Evolutionary conservation across 106 monocot species (phyloP).

Genomic region (Iris macrosiphon): DNA sequence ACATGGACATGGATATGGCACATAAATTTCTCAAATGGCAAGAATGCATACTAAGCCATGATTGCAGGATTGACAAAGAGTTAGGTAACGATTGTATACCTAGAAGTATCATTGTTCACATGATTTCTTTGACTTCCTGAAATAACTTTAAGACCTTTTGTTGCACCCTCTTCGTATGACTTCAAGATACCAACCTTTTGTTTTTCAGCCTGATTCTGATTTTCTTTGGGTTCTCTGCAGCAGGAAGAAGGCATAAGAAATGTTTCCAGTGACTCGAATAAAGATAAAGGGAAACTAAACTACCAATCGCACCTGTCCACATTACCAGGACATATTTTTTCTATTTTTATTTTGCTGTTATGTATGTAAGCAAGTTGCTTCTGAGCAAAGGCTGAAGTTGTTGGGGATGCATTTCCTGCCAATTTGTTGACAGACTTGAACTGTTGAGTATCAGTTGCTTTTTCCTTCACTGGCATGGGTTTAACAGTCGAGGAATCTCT

Average conservation of each 20-base stretch:
- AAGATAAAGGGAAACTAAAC: background rate
- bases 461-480: slow-evolving; percentile 20
- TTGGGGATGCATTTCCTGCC: slow-evolving; percentile 2
- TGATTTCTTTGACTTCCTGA: slow-evolving; percentile 12
- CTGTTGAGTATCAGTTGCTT: slow-evolving; percentile 9
- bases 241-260: background rate
- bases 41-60: no score
- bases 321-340: slow-evolving; percentile 6
- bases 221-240: slow-evolving; percentile 18
- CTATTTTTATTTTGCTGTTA: slow-evolving; percentile 18
- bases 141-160: slow-evolving; percentile 1
- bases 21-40: no score
- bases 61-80: no score
- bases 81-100: slow-evolving; percentile 20
- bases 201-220: slow-evolving; percentile 16
- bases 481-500: slow-evolving; percentile 17
- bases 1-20: no score
- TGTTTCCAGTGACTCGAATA: background rate
- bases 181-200: slow-evolving; percentile 12
- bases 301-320: slow-evolving; percentile 22
- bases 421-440: slow-evolving; percentile 12
- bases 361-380: slow-evolving; percentile 14
- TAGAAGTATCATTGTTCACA: slow-evolving; percentile 6
- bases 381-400: slow-evolving; percentile 17
- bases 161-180: slow-evolving; percentile 4